Base-by-base conservation (phyloP, 768 basidiomycete species). In the Leucogyrophana mollusca region DNA sequence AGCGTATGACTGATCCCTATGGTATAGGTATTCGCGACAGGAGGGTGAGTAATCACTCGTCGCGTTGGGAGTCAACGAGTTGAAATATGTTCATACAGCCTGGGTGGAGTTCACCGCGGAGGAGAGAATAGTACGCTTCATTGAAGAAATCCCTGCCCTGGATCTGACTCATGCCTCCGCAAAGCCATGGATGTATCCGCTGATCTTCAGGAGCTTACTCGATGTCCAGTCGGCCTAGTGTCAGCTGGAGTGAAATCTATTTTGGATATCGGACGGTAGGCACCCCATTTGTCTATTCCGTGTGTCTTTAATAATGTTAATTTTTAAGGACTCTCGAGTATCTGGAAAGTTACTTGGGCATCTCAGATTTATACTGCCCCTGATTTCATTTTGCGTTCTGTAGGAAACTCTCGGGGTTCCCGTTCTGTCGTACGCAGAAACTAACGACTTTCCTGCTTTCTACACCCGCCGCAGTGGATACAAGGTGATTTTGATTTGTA, bases 401-500 rank as follows among this genome's bases (percentile, higher is more conserved):
- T 34, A 95, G 93, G 95, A 98, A 80, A 94, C 94, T 0, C 80
- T 94, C 30, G 95, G 95, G 2, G 92, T 97, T 10, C 91, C 92
- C 2, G 94, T 96, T 1, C 64, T 94, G 4, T 79, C 90, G 0
- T 94, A 89, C 55, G 82, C 83, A 1, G 58, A 77, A 36, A 82
- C 83, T 0, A 72, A 77, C 14, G 89, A 94, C 55, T 98, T 98
- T 55, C 96, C 96, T 2, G 96, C 94, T 0, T 99, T 99, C 70
- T 99, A 93, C 63, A 79, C 82, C 10, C 85, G 87, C 14, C 73
- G 71, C 41, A 94, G 91, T 52, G 95, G 95, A 1, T 83, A 85
- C 61, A 73, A 87, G 72, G 90, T 85, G 49, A 36, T 45, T 8
- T 25, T 3, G 13, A 20, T 22, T 34, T 8, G 8, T 22, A 21